Conservation (phyloP, 345 rosid genomes). For the Hibiscus tridactylites region DNA sequence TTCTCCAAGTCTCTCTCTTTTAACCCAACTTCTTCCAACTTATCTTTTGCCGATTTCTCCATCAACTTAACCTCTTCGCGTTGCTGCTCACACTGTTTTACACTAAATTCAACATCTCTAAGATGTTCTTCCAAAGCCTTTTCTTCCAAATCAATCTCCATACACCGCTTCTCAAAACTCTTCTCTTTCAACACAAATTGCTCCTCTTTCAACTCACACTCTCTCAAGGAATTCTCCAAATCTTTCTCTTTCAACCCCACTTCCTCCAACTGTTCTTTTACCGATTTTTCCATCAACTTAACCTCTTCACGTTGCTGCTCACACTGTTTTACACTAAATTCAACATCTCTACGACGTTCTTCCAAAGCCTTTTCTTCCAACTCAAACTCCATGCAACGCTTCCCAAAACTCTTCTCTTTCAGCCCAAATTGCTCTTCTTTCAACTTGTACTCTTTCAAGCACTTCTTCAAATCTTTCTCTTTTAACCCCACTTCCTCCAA, state of each 20-base stretch:
- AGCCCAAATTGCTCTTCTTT: neutral
- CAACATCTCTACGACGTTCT: neutral
- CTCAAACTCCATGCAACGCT: neutral
- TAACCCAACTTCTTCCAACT: neutral
- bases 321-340: slow-evolving; percentile 8
- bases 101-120: slow-evolving; percentile 12
- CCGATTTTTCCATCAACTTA: no score
- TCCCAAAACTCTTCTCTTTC: neutral
- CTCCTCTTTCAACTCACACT: neutral
- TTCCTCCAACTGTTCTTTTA: neutral
- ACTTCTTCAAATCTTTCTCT: neutral
- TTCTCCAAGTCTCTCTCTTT: neutral
- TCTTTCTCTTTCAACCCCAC: neutral
- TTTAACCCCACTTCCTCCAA: neutral
- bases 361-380: neutral
- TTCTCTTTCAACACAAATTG: neutral
- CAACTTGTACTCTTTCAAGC: neutral
- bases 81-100: neutral
- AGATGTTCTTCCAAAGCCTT: neutral
- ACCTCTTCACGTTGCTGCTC: neutral
- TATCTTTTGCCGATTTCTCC: neutral
- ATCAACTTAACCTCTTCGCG: neutral
- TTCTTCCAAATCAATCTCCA: neutral
- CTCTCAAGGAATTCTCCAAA: no score
- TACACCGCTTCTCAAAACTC: neutral